Evolutionary conservation across 2,329 filamentous ascomycete genomes (phyloP), one percentile per base, ranked within the genome.

Genomic region (Zasmidium angulare): DNA sequence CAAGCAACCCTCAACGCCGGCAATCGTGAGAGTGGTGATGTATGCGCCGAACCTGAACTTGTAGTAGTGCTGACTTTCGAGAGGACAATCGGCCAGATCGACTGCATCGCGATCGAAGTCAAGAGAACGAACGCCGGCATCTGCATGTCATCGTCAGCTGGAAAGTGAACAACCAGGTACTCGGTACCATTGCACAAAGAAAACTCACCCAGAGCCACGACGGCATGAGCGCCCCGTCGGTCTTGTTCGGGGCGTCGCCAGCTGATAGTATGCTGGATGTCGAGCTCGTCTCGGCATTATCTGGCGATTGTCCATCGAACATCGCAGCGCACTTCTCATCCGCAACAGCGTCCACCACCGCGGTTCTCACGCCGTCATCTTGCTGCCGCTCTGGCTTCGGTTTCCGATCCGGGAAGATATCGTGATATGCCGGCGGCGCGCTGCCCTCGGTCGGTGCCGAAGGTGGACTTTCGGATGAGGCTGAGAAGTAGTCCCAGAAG

Each of bases 181-280:
- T 26, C 9, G 17, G 49, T 29, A 50, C 21, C 3, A 26, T 48
- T 11, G 26, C 26, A 11, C 26, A 11, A 4, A 29, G 6, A 49
- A 21, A n/a, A 59, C 60, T 56, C 36, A 62, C 52, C 53, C 48
- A 58, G 43, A 59, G 53, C 52, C 49, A 62, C 52, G 49, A 56
- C 52, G 53, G 21, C 29, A 49, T 49, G 36, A 26, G 47, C 52
- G 23, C 40, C 21, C 24, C 24, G n/a, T 58, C 53, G 56, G 60
- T 51, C 56, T 56, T 59, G 43, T 20, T 60, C 56, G 60, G 56
- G 22, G 43, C 26, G 26, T n/a, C 49, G 43, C 46, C 46, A 40
- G 50, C 55, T 50, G 59, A 49, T 40, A 60, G 22, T 21, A 29
- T 40, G 50, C 3, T 19, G 14, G 22, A 47, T 22, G 43, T 22